Evolutionary conservation across 2,329 filamentous ascomycete species (phyloP).

Genomic region (Plectosphaerella plurivora): DNA sequence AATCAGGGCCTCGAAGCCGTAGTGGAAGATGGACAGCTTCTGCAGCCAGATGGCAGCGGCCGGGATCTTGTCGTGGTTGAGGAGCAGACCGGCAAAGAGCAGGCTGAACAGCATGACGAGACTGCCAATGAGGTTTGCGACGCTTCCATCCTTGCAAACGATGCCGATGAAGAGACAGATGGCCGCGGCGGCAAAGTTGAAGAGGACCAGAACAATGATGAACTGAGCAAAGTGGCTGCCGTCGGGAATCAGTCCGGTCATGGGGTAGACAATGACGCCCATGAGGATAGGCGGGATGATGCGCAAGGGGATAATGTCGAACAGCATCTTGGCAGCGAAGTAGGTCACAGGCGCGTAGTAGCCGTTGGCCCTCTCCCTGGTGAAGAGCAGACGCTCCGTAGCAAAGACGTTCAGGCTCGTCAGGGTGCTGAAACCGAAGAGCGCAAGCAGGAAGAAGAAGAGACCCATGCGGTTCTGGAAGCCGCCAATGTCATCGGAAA

Average conservation of each 20-base stretch:
- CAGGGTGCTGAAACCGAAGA: slow-evolving; percentile 95
- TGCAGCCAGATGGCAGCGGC: slow-evolving; percentile 84
- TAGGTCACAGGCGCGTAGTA: slow-evolving; percentile 95
- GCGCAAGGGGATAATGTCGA: slow-evolving; percentile 92
- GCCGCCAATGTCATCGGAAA: slow-evolving; percentile 92
- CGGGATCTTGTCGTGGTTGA: slow-evolving; percentile 94
- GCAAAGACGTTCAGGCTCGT: slow-evolving; percentile 94
- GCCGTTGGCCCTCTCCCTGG: slow-evolving; percentile 90
- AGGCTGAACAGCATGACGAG: slow-evolving; percentile 97
- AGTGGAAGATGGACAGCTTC: slow-evolving; percentile 94
- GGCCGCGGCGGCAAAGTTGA: slow-evolving; percentile 89
- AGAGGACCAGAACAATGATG: slow-evolving; percentile 84
- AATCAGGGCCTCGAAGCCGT: slow-evolving; percentile 91
- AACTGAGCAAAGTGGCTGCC: slow-evolving; percentile 85
- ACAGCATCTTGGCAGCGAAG: slow-evolving; percentile 94
- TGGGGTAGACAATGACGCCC: slow-evolving; percentile 93
- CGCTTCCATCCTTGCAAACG: slow-evolving; percentile 82
- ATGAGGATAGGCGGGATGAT: slow-evolving; percentile 93
- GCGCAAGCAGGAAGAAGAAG: slow-evolving; percentile 93
- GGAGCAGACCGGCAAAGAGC: slow-evolving; percentile 85
- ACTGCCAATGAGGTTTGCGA: slow-evolving; percentile 90
- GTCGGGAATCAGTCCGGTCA: slow-evolving; percentile 87
- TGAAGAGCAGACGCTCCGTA: slow-evolving; percentile 82
- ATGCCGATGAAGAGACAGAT: slow-evolving; percentile 97
- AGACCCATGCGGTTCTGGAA: slow-evolving; percentile 97